Evolutionary conservation across 2,329 filamentous ascomycete genomes (phyloP).

Genomic region (Phyllosticta capitalensis): DNA sequence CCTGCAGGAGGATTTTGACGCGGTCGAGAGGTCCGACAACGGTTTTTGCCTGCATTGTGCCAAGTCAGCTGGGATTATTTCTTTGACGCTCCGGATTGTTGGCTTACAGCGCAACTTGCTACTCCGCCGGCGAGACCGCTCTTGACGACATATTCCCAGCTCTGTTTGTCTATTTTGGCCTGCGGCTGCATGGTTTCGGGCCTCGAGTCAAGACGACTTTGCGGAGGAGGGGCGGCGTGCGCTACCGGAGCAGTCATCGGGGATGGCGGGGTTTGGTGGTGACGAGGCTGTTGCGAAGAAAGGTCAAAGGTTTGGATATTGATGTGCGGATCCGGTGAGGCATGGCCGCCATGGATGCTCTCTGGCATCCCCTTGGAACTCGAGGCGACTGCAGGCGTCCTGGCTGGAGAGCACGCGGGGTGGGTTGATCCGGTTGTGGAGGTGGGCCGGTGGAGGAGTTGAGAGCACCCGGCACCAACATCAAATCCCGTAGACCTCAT

Average conservation of each 20-base stretch:
- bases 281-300: background rate
- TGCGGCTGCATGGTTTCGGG: slow-evolving; percentile 12
- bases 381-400: background rate
- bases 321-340: slow-evolving; percentile 11
- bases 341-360: slow-evolving; percentile 27
- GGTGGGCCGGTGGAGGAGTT: background rate
- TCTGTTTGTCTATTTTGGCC: slow-evolving; percentile 55
- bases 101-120: slow-evolving; percentile 79
- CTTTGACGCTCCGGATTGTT: background rate
- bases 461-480: background rate
- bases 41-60: slow-evolving; percentile 66
- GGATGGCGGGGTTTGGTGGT: slow-evolving; percentile 21
- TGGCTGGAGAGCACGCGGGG: background rate
- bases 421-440: background rate
- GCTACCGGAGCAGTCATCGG: slow-evolving; percentile 17
- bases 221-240: slow-evolving; percentile 14
- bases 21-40: slow-evolving; percentile 91
- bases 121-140: slow-evolving; percentile 81
- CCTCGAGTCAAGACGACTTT: background rate
- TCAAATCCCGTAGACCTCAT: background rate
- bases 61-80: background rate
- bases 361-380: slow-evolving; percentile 27
- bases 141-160: slow-evolving; percentile 72
- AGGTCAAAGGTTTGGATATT: background rate
- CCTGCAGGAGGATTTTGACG: slow-evolving; percentile 97